Evolutionary conservation across 768 basidiomycete genomes (phyloP).

Genomic region (Kwoniella europaea): DNA sequence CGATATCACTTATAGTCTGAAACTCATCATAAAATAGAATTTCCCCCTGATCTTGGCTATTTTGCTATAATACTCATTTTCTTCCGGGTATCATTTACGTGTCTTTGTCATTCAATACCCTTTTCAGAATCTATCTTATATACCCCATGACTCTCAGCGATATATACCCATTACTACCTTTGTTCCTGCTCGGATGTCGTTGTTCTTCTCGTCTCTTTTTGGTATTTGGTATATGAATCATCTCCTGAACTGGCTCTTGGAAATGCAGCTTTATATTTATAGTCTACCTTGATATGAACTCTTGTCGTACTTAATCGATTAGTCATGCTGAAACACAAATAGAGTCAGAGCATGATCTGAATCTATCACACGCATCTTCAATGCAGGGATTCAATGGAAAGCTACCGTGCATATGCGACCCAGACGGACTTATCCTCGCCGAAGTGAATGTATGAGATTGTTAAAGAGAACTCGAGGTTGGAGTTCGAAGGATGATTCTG

Average conservation of each 20-base stretch:
- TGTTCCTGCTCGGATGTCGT: neutral
- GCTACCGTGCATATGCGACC: no score
- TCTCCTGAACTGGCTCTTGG: neutral
- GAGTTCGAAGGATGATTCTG: neutral
- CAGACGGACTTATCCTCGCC: no score
- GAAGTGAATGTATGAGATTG: neutral
- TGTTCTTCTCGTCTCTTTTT: neutral
- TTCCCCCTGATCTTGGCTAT: neutral
- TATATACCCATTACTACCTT: no score
- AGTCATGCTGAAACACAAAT: no score
- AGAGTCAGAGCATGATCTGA: no score
- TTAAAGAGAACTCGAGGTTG: neutral
- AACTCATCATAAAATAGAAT: neutral
- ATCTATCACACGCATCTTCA: no score
- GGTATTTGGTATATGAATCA: neutral
- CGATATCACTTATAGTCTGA: neutral
- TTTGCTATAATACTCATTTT: neutral
- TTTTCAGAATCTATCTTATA: no score
- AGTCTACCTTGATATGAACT: neutral
- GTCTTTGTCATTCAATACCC: neutral
- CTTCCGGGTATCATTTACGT: neutral
- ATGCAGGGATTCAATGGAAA: no score
- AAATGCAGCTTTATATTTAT: neutral
- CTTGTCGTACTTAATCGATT: neutral
- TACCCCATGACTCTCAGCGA: no score